Conservation (phyloP, 1,284 basidiomycete genomes). For the Puccinia horiana region DNA sequence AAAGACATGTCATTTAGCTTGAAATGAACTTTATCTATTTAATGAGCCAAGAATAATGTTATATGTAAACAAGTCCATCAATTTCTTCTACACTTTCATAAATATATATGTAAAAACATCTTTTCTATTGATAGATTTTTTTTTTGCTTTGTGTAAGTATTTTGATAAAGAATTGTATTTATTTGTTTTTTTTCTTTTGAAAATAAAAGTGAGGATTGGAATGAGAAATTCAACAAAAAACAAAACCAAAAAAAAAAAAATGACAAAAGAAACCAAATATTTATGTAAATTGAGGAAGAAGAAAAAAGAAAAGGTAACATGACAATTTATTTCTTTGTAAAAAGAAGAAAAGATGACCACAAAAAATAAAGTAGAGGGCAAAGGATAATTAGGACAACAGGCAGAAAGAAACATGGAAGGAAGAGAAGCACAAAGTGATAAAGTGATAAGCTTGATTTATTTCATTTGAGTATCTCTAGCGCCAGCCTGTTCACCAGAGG, state of each 20-base stretch:
- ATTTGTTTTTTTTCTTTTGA: too few relatives aligned
- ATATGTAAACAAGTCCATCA: too few relatives aligned
- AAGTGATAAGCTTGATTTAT: neutral
- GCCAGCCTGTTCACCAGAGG: conserved; percentile 48
- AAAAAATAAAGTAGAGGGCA: neutral
- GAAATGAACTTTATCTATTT: too few relatives aligned
- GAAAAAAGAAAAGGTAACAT: neutral
- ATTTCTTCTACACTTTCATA: too few relatives aligned
- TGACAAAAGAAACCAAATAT: neutral
- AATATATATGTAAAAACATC: too few relatives aligned
- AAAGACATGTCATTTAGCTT: too few relatives aligned
- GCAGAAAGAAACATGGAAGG: neutral
- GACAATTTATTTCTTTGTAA: too few relatives aligned
- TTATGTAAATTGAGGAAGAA: neutral
- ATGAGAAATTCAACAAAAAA: neutral
- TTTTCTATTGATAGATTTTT: too few relatives aligned
- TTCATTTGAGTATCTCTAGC: conserved; percentile 49
- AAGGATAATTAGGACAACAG: neutral
- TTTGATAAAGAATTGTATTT: too few relatives aligned
- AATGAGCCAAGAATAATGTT: too few relatives aligned
- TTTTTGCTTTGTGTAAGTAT: too few relatives aligned
- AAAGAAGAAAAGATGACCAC: neutral
- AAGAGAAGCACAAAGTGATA: neutral
- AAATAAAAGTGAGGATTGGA: too few relatives aligned
- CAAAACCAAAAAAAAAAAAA: neutral